These are phyloP conservation scores for Trichoderma koningii DNA, from an alignment of 2,329 filamentous ascomycete genomes.

Conservation along the genomic window DNA sequence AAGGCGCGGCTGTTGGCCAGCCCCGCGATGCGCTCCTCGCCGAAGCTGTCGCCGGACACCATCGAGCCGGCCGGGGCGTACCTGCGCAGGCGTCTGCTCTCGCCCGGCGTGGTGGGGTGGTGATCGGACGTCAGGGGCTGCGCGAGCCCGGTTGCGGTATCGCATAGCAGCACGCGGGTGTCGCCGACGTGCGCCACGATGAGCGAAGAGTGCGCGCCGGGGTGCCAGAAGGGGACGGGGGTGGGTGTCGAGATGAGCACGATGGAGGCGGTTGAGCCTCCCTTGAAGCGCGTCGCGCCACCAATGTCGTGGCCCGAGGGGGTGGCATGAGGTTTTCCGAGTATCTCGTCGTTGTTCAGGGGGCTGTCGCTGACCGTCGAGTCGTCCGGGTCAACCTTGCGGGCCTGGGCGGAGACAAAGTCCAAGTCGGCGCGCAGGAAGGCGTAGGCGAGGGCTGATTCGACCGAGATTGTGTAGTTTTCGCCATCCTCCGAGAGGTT, in stretches of 20 bases:
- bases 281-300: conserved; percentile 78
- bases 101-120: conserved; percentile 83
- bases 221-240: conserved; percentile 93
- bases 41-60: conserved; percentile 87
- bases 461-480: conserved; percentile 56
- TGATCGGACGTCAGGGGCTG: conserved; percentile 87
- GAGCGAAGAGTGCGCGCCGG: conserved; percentile 78
- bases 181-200: conserved; percentile 91
- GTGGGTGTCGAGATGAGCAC: conserved; percentile 91
- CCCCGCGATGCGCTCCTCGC: conserved; percentile 91
- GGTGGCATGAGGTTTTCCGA: conserved; percentile 61
- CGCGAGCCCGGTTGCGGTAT: conserved; percentile 77
- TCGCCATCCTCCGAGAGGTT: conserved; percentile 41
- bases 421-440: conserved; percentile 94
- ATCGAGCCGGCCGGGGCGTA: conserved; percentile 77
- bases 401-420: conserved; percentile 86
- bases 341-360: conserved; percentile 80
- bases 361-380: conserved; percentile 71
- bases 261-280: conserved; percentile 88
- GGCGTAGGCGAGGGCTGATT: conserved; percentile 83
- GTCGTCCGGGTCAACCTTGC: conserved; percentile 75
- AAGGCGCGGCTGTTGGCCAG: conserved; percentile 94
- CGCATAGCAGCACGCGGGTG: conserved; percentile 85
- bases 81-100: conserved; percentile 79
- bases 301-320: conserved; percentile 67